Percentiles rank a stretch among this genome's conserved stretches.
phyloP scores from a whole-genome alignment of 768 basidiomycete species.

The Hebeloma cylindrosporum region DNA sequence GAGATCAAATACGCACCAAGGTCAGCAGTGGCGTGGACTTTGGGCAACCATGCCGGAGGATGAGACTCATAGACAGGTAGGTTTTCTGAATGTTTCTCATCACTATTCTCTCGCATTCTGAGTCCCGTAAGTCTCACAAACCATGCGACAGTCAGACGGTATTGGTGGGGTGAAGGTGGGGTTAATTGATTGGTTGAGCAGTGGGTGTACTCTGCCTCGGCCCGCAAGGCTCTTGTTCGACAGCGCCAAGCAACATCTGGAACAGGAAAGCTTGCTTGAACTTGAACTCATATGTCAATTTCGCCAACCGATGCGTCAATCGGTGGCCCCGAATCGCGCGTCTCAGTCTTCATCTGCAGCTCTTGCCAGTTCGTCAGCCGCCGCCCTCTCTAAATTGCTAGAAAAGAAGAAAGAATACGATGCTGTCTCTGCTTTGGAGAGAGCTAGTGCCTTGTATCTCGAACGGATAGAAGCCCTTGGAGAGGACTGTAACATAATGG shows the following conservation, averaged over 20 bases:
- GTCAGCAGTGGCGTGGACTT: conserved; percentile 64
- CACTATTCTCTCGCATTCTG: conserved; percentile 37
- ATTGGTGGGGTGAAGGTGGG: no score
- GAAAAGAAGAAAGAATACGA: conserved; percentile 86
- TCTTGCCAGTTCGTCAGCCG: conserved; percentile 43
- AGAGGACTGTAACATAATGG: conserved; percentile 76
- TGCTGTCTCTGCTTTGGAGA: conserved; percentile 70
- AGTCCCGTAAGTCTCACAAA: conserved; percentile 9
- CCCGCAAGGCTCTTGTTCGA: no score
- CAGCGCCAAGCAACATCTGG: no score
- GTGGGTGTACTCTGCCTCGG: no score
- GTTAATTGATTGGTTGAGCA: no score
- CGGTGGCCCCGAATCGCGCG: conserved; percentile 48
- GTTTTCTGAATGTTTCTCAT: conserved; percentile 24
- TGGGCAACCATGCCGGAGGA: conserved; percentile 75
- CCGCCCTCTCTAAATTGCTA: conserved; percentile 52
- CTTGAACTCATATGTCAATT: conserved; percentile 5
- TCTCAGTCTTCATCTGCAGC: conserved; percentile 44
- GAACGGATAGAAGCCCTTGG: conserved; percentile 67
- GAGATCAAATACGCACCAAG: conserved; percentile 45
- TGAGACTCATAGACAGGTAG: conserved; percentile 61
- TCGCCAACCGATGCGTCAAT: conserved; percentile 64
- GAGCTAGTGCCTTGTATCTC: conserved; percentile 60
- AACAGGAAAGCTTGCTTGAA: neutral
- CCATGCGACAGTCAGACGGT: no score